Conservation (phyloP, 306 rosid species). For the Geum urbanum region DNA sequence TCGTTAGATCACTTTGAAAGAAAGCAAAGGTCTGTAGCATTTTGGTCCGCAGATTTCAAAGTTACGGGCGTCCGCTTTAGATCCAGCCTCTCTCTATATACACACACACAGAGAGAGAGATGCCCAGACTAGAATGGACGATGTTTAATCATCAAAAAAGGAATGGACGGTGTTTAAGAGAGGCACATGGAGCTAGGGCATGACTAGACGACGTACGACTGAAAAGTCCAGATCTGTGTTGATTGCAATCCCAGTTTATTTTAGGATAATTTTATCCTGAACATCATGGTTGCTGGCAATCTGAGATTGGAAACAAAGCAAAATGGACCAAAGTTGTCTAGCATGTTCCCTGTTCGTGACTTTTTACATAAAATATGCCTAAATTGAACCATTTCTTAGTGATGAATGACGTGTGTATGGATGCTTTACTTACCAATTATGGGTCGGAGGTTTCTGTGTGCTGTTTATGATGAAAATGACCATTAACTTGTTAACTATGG, state of each 20-base stretch:
- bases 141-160: neutral
- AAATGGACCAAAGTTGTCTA: conserved; percentile 2
- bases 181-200: neutral
- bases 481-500: neutral
- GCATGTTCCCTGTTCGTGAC: neutral
- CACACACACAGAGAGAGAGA: too few species aligned
- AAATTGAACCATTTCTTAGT: neutral
- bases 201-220: neutral
- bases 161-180: conserved; percentile 1
- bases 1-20: too few species aligned
- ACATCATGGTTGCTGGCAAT: conserved; percentile 5
- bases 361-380: neutral
- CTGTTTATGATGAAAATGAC: neutral
- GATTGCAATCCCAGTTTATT: neutral
- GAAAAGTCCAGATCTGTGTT: conserved; percentile 2
- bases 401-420: neutral
- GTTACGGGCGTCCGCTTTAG: too few species aligned
- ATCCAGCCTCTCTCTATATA: too few species aligned
- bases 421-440: neutral
- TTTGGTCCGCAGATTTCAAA: too few species aligned
- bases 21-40: too few species aligned
- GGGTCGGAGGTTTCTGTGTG: neutral
- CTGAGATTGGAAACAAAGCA: conserved; percentile 26
- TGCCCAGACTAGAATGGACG: neutral
- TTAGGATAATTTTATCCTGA: neutral